A percentile compares a stretch with the other conserved stretches of the same genome.
Conservation (phyloP, 2,329 filamentous ascomycete genomes). For the Colletotrichum sp. region DNA sequence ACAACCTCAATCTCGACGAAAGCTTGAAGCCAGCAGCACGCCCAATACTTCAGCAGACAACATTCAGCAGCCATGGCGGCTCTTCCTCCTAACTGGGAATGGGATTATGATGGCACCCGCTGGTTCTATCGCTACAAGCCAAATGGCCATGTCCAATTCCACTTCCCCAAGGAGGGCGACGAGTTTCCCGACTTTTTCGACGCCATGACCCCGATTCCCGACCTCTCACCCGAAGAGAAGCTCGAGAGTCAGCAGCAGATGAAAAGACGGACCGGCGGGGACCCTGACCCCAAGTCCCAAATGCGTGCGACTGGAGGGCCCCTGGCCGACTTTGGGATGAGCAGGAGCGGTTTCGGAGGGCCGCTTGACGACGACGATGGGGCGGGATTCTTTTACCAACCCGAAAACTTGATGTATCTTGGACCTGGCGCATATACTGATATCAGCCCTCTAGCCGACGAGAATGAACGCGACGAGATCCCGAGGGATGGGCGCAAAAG, state of each 20-base stretch:
- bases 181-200: conserved; percentile 60
- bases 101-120: conserved; percentile 60
- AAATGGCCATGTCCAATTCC: conserved; percentile 59
- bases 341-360: conserved; percentile 14
- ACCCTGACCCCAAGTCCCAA: not conserved
- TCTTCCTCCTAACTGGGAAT: conserved; percentile 61
- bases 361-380: conserved; percentile 36
- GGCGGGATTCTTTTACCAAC: conserved; percentile 49
- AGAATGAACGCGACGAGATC: conserved; percentile 35
- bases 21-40: not conserved
- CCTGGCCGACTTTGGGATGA: conserved; percentile 22
- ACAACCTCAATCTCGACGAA: not conserved
- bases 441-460: conserved; percentile 46
- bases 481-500: not conserved
- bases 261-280: conserved; percentile 36
- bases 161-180: conserved; percentile 62
- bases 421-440: conserved; percentile 52
- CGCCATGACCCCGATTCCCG: conserved; percentile 36
- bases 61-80: conserved; percentile 36
- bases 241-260: conserved; percentile 58
- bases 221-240: conserved; percentile 56
- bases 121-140: conserved; percentile 65
- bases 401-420: conserved; percentile 58
- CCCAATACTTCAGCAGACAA: no score
- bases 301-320: conserved; percentile 26